These are phyloP conservation scores for Porphyridium purpureum DNA, from an alignment of 23 red algal genomes.

Conservation along the genomic window DNA sequence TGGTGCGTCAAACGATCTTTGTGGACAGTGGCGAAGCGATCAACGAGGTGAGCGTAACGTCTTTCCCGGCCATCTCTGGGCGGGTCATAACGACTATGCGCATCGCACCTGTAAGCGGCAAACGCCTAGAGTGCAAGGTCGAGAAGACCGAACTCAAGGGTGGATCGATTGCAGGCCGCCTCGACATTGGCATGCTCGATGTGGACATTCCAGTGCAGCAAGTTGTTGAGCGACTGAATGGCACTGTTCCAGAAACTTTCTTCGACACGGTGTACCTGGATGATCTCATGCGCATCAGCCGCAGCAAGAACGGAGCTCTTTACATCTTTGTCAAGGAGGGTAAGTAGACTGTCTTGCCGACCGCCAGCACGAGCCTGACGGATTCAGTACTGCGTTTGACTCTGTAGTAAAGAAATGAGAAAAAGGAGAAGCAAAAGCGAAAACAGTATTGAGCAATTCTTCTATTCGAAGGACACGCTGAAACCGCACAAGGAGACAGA, in stretches of 20 bases:
- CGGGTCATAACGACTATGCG: slow-evolving; percentile 37
- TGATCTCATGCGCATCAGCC: slow-evolving; percentile 47
- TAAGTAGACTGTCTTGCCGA: no score
- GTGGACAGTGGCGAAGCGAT: slow-evolving; percentile 52
- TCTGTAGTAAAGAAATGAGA: no score
- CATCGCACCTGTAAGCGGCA: slow-evolving; percentile 54
- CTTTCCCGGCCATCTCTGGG: slow-evolving; percentile 48
- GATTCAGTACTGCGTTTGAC: no score
- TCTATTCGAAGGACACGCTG: no score
- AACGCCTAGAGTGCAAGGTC: slow-evolving; percentile 60
- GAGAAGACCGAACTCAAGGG: slow-evolving; percentile 64
- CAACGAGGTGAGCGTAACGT: slow-evolving; percentile 55
- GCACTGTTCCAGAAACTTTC: slow-evolving; percentile 31
- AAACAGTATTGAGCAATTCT: no score
- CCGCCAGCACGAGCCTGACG: no score
- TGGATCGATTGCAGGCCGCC: slow-evolving; percentile 31
- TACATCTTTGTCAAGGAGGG: slow-evolving; percentile 46
- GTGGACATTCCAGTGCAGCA: slow-evolving; percentile 74
- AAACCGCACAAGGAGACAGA: no score
- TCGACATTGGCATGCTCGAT: slow-evolving; percentile 77
- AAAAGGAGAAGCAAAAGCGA: no score
- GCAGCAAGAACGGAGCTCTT: slow-evolving; percentile 43
- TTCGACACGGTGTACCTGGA: slow-evolving; percentile 80
- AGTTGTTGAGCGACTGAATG: slow-evolving; percentile 26
- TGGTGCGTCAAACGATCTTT: slow-evolving; percentile 45